phyloP scores from a whole-genome alignment of 1,284 basidiomycete genomes.

The Cutaneotrichosporon mucoides region DNA sequence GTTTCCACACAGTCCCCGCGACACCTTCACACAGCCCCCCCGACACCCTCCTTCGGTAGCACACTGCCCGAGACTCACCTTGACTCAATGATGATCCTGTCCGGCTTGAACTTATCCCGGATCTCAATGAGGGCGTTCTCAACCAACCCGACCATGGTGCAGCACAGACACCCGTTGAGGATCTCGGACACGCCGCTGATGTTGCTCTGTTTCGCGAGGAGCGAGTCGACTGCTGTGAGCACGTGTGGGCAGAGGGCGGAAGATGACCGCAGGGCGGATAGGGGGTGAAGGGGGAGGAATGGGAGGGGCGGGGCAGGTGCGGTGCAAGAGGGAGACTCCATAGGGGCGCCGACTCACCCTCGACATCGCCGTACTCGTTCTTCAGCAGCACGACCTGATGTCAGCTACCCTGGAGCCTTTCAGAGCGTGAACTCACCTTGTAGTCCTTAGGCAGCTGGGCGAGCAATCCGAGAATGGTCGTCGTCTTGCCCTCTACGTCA shows the following conservation, averaged over 20 bases:
- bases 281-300: too few species aligned
- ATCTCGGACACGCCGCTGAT: constrained; percentile 83
- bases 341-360: constrained; percentile 26
- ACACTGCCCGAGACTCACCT: constrained; percentile 56
- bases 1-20: too few species aligned
- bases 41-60: too few species aligned
- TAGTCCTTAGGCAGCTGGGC: constrained; percentile 74
- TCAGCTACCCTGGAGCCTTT: neutral
- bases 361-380: constrained; percentile 49
- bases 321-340: too few species aligned
- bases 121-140: constrained; percentile 82
- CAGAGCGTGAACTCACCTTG: constrained; percentile 28
- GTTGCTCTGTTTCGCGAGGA: constrained; percentile 75
- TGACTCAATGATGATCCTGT: constrained; percentile 88
- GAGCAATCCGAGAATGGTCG: constrained; percentile 73
- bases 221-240: constrained; percentile 65
- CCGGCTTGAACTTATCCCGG: constrained; percentile 73
- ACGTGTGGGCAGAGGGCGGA: neutral
- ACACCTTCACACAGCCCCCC: too few species aligned
- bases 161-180: constrained; percentile 90
- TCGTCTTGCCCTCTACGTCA: constrained; percentile 49
- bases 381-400: constrained; percentile 73
- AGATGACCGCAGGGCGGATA: too few species aligned
- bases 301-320: too few species aligned
- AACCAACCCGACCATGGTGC: constrained; percentile 86